Conservation (phyloP, 345 rosid genomes). For the Ceriops zippeliana region DNA sequence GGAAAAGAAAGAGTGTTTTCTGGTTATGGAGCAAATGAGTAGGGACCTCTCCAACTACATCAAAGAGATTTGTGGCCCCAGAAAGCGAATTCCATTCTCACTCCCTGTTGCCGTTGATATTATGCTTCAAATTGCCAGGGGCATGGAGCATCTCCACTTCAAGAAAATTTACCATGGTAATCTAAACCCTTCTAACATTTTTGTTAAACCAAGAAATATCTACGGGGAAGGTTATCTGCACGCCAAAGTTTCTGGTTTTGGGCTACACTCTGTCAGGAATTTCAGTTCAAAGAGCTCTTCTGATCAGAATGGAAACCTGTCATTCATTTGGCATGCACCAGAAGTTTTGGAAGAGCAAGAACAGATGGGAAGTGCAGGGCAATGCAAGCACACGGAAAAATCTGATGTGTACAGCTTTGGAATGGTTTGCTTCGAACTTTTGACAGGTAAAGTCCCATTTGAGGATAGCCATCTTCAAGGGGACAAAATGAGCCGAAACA, state of each 20-base stretch:
- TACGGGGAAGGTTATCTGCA: slow-evolving; percentile 21
- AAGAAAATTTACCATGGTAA: slow-evolving; percentile 27
- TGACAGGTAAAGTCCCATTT: slow-evolving; percentile 35
- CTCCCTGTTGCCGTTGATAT: slow-evolving; percentile 26
- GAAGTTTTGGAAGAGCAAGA: slow-evolving; percentile 30
- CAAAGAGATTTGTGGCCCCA: slow-evolving; percentile 27
- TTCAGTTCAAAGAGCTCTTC: slow-evolving; percentile 2
- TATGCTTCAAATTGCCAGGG: slow-evolving; percentile 34
- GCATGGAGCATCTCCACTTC: slow-evolving; percentile 29
- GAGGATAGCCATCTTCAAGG: slow-evolving; percentile 35
- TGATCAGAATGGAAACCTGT: slow-evolving; percentile 10
- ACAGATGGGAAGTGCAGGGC: slow-evolving; percentile 13
- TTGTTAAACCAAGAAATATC: slow-evolving; percentile 17
- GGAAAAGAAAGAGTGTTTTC: slow-evolving; percentile 30
- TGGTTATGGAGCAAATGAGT: slow-evolving; percentile 26
- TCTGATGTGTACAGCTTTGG: slow-evolving; percentile 34
- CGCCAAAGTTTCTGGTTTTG: slow-evolving; percentile 31
- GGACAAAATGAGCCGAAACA: slow-evolving; percentile 29
- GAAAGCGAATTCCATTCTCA: slow-evolving; percentile 23
- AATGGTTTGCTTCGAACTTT: slow-evolving; percentile 28
- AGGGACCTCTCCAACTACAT: slow-evolving; percentile 22
- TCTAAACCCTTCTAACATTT: slow-evolving; percentile 21
- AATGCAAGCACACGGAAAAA: slow-evolving; percentile 18
- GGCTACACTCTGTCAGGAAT: slow-evolving; percentile 20
- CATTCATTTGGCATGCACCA: slow-evolving; percentile 32